Conservation (phyloP, 2,329 filamentous ascomycete species). For the Pestalotiopsis sp. region DNA sequence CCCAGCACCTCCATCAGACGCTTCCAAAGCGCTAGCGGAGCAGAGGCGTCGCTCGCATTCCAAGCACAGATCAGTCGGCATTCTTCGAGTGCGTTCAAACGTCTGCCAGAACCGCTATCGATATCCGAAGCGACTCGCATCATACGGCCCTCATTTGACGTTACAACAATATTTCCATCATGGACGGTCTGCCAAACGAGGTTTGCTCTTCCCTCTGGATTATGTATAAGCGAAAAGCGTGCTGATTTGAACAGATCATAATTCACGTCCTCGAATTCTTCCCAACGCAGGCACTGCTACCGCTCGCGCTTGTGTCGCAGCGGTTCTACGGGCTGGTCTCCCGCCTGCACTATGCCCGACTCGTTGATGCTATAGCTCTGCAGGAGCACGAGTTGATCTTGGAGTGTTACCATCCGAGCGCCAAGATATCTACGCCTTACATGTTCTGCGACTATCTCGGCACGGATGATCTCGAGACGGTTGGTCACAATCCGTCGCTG, state of each 20-base stretch:
- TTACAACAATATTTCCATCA: background rate
- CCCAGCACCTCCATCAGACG: background rate
- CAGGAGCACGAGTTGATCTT: conserved; percentile 70
- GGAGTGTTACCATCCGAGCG: conserved; percentile 76
- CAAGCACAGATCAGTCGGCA: too few relatives aligned
- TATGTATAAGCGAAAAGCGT: background rate
- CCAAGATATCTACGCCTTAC: conserved; percentile 68
- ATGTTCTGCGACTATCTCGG: conserved; percentile 68
- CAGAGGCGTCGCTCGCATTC: too few relatives aligned
- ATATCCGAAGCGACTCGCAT: too few relatives aligned
- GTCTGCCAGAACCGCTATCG: too few relatives aligned
- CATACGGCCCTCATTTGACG: too few relatives aligned
- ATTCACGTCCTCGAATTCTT: conserved; percentile 52
- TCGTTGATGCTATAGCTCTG: conserved; percentile 60
- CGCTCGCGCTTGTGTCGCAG: conserved; percentile 59
- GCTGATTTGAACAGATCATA: conserved; percentile 45
- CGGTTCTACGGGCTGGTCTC: conserved; percentile 66
- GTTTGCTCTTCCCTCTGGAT: conserved; percentile 19
- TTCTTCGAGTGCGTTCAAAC: too few relatives aligned
- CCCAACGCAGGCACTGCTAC: conserved; percentile 54
- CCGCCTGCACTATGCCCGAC: conserved; percentile 65
- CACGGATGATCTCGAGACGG: conserved; percentile 59
- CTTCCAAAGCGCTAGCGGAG: too few relatives aligned
- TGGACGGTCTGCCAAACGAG: conserved; percentile 38
- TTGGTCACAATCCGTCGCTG: conserved; percentile 36